These are phyloP conservation scores for Suillus lakei DNA, from an alignment of 768 basidiomycete genomes.

Conservation along the genomic window DNA sequence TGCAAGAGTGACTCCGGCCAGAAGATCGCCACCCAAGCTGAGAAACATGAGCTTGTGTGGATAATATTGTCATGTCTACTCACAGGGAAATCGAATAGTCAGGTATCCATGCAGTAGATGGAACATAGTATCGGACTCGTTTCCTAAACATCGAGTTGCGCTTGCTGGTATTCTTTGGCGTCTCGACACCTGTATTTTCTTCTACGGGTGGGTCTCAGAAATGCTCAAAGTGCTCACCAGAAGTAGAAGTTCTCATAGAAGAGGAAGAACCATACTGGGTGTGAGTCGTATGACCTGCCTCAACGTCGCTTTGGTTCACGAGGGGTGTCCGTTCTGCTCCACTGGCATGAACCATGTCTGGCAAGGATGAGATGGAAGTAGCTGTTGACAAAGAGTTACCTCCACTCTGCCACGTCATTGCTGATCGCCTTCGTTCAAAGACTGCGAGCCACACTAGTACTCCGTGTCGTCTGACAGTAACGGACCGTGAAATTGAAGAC, in stretches of 20 bases:
- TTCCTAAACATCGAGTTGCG: constrained; percentile 44
- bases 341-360: constrained; percentile 25
- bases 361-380: constrained; percentile 32
- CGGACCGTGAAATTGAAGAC: neutral
- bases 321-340: constrained; percentile 28
- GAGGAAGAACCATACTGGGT: constrained; percentile 23
- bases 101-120: constrained; percentile 80
- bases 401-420: constrained; percentile 8
- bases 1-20: constrained; percentile 86
- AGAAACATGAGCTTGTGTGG: neutral
- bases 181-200: constrained; percentile 7
- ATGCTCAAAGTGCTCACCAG: constrained; percentile 17
- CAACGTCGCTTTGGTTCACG: constrained; percentile 29
- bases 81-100: constrained; percentile 72
- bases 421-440: constrained; percentile 7
- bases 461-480: neutral
- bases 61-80: constrained; percentile 29
- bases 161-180: constrained; percentile 19
- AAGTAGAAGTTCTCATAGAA: constrained; percentile 21
- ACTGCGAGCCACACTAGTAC: neutral
- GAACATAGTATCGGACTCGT: constrained; percentile 74
- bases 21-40: constrained; percentile 71
- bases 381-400: constrained; percentile 28
- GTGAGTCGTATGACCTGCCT: constrained; percentile 21
- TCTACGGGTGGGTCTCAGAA: neutral